phyloP scores from a whole-genome alignment of 345 rosid species.

The Cochlearia excelsa region DNA sequence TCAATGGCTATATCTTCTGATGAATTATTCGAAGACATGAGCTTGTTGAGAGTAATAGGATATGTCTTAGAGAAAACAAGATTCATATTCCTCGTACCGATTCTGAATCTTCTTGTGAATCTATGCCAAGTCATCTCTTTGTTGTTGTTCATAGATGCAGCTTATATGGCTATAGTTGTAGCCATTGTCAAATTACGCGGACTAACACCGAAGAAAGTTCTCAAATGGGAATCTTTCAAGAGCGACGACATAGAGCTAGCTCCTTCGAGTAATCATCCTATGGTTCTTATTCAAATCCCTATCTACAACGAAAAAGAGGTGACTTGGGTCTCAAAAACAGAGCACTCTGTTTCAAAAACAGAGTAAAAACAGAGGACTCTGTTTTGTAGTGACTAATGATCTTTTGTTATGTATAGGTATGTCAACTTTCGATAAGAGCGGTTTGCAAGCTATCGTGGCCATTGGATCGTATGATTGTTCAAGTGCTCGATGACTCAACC shows the following conservation, averaged over 20 bases:
- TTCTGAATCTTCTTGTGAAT: slow-evolving; percentile 38
- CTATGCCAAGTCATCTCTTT: slow-evolving; percentile 50
- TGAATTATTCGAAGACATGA: slow-evolving; percentile 28
- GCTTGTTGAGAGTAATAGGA: slow-evolving; percentile 28
- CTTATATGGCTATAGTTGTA: slow-evolving; percentile 51
- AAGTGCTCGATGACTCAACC: slow-evolving; percentile 89
- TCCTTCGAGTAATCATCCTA: slow-evolving; percentile 34
- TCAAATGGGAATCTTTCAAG: slow-evolving; percentile 44
- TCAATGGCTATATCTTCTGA: slow-evolving; percentile 25
- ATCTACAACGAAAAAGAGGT: slow-evolving; percentile 31
- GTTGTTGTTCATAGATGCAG: slow-evolving; percentile 50
- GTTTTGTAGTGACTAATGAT: not conserved
- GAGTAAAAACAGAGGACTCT: slow-evolving; percentile 1
- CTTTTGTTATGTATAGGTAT: slow-evolving; percentile 45
- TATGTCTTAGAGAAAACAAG: slow-evolving; percentile 39
- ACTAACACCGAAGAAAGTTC: slow-evolving; percentile 38
- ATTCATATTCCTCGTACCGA: slow-evolving; percentile 47
- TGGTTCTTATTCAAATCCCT: slow-evolving; percentile 37
- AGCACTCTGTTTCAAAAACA: not conserved
- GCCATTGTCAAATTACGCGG: slow-evolving; percentile 40
- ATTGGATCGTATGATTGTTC: slow-evolving; percentile 67
- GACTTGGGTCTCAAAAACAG: slow-evolving; percentile 7
- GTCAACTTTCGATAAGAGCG: slow-evolving; percentile 76
- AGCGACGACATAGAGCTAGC: slow-evolving; percentile 49
- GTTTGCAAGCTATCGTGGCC: slow-evolving; percentile 94